Evolutionary conservation across 2,329 filamentous ascomycete species (phyloP), one percentile per base, ranked within the genome.

Genomic region (Domatiomyces catenatus): DNA sequence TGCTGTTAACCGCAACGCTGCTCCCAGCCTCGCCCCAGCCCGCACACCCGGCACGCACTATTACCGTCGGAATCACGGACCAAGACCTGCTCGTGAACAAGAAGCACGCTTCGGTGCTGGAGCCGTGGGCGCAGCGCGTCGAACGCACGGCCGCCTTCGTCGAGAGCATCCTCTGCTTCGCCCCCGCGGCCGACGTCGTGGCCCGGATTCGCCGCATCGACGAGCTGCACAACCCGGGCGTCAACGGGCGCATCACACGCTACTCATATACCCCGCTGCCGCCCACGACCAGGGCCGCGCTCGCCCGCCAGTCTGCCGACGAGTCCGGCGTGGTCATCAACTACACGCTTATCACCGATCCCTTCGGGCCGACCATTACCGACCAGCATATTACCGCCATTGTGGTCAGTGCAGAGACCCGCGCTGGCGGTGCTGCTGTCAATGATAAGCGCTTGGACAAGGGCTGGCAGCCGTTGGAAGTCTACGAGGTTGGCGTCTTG

Each of bases 401-500:
- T 50, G 83, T 94, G 2, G 81, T 96, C 5, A 95, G 89, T 5
- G 82, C 78, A 10, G 92, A 98, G 71, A 96, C 92, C 15, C 77
- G 86, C 48, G 75, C 80, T 1, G 92, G 92, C 32, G 92, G 89
- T 4, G 72, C 79, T 52, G 85, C 85, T 0, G 86, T 98, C 58
- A 98, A 98, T 63, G 75, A 83, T n/a, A 85, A 83, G 64, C 77
- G 92, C 44, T 69, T 62, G 24, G 83, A 85, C 59, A 83, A 81
- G 53, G 85, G 84, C 1, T 95, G 87, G 88, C 70, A 72, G 36
- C 66, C 72, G 20, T 71, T 98, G 42, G 80, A 87, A 22, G 77
- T 93, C 0, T 94, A 87, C 60, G 89, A 94, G 64, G 86, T 96
- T 24, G 86, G 92, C 60, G 86, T 96, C 12, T 74, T 98, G 15